Base-by-base conservation (phyloP, 306 rosid species). In the Sindora glabra region DNA sequence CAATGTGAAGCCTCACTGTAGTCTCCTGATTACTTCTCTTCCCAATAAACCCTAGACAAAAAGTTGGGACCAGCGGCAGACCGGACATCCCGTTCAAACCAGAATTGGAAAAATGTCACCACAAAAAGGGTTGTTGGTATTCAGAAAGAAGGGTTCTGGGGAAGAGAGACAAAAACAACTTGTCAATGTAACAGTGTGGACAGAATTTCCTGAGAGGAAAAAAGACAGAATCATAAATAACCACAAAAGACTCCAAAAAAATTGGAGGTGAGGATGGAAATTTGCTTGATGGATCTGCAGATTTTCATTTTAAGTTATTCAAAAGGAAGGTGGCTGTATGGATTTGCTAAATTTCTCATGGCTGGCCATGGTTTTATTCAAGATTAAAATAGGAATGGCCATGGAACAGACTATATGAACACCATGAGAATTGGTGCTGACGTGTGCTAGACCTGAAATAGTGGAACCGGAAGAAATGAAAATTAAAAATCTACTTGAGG, bases 331-430 rank as follows among this genome's bases (percentile, higher is more conserved):
- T 47, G 79, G 81, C 70, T 94, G 83, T 89, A 86, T 65, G 83
- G 81, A 72, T 71, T n/a, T 78, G 83, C 95, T 83, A 80, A 86
- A 73, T 64, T 62, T 74, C 77, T 83, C 75, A 49, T 52, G 82
- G 73, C 66, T 71, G 95, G 85, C 89, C 95, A 79, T 71, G 79
- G 77, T 60, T 84, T 58, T 89, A 94, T 86, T 86, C 80, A 72
- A 80, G 85, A 78, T 71, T 73, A 73, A 85, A n/a, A n/a, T n/a
- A 74, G 79, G 65, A 71, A 79, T 79, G 90, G 84, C 90, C 90
- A 79, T 72, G 76, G 59, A 81, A 74, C n/a, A 68, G 87, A 64
- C 71, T 74, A 80, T 89, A 82, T 84, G 77, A 52, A 89, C 86
- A 80, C 78, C 37, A 76, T 74, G 72, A 83, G 51, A 81, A 84